Evolutionary conservation across 2,329 filamentous ascomycete species (phyloP).

Genomic region (Hypoxylon sp.): DNA sequence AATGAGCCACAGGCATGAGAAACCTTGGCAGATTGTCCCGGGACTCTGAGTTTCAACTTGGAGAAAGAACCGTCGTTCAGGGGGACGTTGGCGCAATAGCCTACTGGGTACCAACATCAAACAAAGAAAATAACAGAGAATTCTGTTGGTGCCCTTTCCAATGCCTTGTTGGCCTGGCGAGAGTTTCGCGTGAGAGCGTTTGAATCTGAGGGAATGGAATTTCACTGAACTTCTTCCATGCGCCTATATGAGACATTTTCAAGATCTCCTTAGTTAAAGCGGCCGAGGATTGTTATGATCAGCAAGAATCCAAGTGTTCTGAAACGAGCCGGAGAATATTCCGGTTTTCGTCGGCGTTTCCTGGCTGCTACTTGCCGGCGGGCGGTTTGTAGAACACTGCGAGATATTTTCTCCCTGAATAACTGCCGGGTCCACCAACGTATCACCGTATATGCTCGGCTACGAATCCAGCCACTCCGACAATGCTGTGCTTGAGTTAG

Average conservation of each 20-base stretch:
- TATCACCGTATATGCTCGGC: not conserved
- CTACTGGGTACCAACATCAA: not conserved
- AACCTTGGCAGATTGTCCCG: not conserved
- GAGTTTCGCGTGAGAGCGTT: not conserved
- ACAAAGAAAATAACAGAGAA: not conserved
- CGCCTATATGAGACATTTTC: not conserved
- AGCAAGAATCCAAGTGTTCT: not conserved
- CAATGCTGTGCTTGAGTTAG: not conserved
- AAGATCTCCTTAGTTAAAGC: not conserved
- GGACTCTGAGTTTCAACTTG: not conserved
- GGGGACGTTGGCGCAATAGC: not conserved
- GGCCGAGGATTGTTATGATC: not conserved
- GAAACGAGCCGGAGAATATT: not conserved
- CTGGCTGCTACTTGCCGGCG: not conserved
- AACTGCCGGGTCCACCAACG: not conserved
- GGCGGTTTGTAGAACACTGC: not conserved
- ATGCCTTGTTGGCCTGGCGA: not conserved
- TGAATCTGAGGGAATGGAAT: not conserved
- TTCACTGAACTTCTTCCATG: not conserved
- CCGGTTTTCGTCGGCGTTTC: not conserved
- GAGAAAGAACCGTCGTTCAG: not conserved
- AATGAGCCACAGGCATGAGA: not conserved
- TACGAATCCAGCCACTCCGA: not conserved
- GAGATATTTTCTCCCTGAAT: not conserved
- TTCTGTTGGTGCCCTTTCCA: not conserved